Base-by-base conservation (phyloP, 202 grass and related monocot genomes). In the Panicum hallii region DNA sequence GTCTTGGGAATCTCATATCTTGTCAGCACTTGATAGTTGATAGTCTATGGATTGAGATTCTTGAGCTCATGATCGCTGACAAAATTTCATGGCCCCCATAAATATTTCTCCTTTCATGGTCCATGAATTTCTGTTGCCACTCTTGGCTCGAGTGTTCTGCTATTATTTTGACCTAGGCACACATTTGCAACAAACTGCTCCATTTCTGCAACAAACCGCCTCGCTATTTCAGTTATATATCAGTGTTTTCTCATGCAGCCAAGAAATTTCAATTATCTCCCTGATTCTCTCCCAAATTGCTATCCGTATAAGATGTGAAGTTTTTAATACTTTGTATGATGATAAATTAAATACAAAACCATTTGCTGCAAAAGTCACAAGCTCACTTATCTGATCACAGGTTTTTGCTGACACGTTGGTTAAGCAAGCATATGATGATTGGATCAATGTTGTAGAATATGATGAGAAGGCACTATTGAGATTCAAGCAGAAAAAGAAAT, bases 341-440 rank as follows among this genome's bases (percentile, higher is more conserved):
- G 12, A 79, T 73, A 28, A 28, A 52, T 79, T 38, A 58, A 80
- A 70, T 66, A 52, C 16, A 65, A 67, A 75, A 77, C 50, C 49
- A 48, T 48, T 55, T 86, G 38, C 53, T 52, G 22, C 48, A 72
- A 52, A 55, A 79, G 20, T 72, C 20, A 41, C 6, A 40, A 45
- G 46, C 20, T 83, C 70, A 67, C 62, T 74, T 68, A 71, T 65
- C 74, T 58, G 36, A 52, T 64, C 72, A 52, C 57, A 98, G 95
- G 85, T 89, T 40, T 92, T 90, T 72, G 89, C 81, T 4, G 95
- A 95, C 80, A 48, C 83, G 7, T 82, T 98, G 58, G 95, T 98
- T 44, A 93, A 95, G 70, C 90, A 92, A 87, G 87, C 95, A 79
- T 98, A 98, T 23, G 89, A 93, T 75, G 90, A 95, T 65, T 98